Evolutionary conservation across 805 yeast genomes (phyloP).

Genomic region (Pichia deserticola): DNA sequence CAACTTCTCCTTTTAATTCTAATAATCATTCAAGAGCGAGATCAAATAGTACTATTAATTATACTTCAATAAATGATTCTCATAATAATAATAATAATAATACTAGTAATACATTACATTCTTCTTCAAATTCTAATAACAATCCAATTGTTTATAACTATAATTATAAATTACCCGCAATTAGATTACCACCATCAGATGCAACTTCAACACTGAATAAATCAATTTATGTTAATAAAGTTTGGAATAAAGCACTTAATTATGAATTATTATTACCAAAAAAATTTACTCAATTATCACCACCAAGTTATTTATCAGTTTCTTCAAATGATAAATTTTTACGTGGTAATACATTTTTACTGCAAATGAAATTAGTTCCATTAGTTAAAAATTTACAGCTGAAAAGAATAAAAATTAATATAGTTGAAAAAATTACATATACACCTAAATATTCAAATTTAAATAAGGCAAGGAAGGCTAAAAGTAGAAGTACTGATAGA

Average conservation of each 20-base stretch:
- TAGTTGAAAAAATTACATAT: slow-evolving; percentile 60
- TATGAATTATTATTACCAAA: slow-evolving; percentile 67
- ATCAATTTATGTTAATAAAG: slow-evolving; percentile 67
- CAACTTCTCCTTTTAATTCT: background rate
- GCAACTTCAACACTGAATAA: slow-evolving; percentile 56
- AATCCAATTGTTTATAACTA: slow-evolving; percentile 28
- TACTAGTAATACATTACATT: too few relatives aligned
- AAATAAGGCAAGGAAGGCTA: slow-evolving; percentile 14
- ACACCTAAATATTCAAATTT: slow-evolving; percentile 32
- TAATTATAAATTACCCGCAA: slow-evolving; percentile 37
- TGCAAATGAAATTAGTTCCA: slow-evolving; percentile 63
- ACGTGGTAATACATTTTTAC: slow-evolving; percentile 27
- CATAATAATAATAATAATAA: background rate
- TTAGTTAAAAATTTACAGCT: slow-evolving; percentile 52
- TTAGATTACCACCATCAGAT: slow-evolving; percentile 49
- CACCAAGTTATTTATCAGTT: slow-evolving; percentile 16
- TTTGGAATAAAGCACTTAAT: slow-evolving; percentile 65
- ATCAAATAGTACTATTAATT: background rate
- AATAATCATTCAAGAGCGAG: background rate
- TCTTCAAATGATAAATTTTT: slow-evolving; percentile 3
- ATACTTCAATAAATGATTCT: background rate
- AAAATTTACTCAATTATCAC: slow-evolving; percentile 59
- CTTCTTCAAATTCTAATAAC: background rate
- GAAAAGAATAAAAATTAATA: slow-evolving; percentile 57
- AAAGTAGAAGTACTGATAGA: slow-evolving; percentile 39